Percentiles rank a stretch among this genome's conserved stretches.
These are phyloP conservation scores for Pouteria glomerata DNA, from an alignment of 148 eudicot genomes.

Conservation along the genomic window DNA sequence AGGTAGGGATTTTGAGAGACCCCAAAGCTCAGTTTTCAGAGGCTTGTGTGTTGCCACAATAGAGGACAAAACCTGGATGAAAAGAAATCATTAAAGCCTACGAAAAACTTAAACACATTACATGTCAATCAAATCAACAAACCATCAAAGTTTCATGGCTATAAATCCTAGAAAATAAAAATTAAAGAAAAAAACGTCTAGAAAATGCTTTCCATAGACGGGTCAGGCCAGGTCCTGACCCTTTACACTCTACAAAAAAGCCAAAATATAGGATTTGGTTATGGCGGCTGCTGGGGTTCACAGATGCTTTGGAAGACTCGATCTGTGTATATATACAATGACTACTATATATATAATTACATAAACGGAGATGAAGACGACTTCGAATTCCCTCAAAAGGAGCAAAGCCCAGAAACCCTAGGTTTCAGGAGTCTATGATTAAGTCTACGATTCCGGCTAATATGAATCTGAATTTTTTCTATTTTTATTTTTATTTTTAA, in stretches of 20 bases:
- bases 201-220: slow-evolving; percentile 7
- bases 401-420: slow-evolving; percentile 29
- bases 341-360: not conserved
- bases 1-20: not conserved
- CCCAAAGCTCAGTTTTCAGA: not conserved
- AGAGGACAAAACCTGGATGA: slow-evolving; percentile 29
- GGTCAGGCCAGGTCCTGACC: slow-evolving; percentile 13
- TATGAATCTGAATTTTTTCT: slow-evolving; percentile 10
- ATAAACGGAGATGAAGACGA: not conserved
- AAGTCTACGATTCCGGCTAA: slow-evolving; percentile 22
- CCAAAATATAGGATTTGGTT: slow-evolving; percentile 10
- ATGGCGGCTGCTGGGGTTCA: slow-evolving; percentile 32
- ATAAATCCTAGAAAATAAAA: not conserved
- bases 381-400: slow-evolving; percentile 30
- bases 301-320: slow-evolving; percentile 13
- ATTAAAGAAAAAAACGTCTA: not conserved
- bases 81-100: slow-evolving; percentile 9
- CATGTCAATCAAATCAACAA: slow-evolving; percentile 27
- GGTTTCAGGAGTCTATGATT: slow-evolving; percentile 23
- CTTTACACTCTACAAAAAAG: slow-evolving; percentile 8
- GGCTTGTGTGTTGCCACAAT: slow-evolving; percentile 11
- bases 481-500: not conserved
- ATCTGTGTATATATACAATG: slow-evolving; percentile 12
- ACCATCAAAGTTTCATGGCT: not conserved
- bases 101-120: not conserved